Evolutionary conservation across 2,329 filamentous ascomycete species (phyloP), one percentile per base, ranked within the genome.

Genomic region (Metarhizium album): DNA sequence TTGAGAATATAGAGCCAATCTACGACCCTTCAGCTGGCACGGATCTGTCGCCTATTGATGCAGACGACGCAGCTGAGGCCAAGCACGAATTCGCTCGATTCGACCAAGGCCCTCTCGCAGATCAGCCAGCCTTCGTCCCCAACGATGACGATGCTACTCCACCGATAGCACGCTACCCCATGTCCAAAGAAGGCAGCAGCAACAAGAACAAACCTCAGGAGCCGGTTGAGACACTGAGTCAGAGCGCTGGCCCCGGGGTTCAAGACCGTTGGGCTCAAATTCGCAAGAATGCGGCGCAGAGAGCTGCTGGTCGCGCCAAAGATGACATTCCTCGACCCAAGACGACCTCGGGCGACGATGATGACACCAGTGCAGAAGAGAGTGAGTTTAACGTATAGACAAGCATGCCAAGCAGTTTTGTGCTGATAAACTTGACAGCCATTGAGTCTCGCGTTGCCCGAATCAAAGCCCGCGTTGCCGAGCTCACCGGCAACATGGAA

Each of bases 391-490:
- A 5, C 20, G 3, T 48, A n/a, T n/a, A n/a, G 3, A n/a, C 38
- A 8, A n/a, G 5, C 4, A 4, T 40, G 20, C 6, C 16, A 4
- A 8, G 22, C 6, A 23, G 29, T 35, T 16, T 5, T 4, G 35
- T 46, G 29, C 64, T 67, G 45, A 68, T 54, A 2, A 47, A 42
- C 42, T 13, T 23, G 49, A n/a, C 58, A 94, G 89, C 90, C 35
- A 97, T 97, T 62, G 93, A 98, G 69, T 90, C 90, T 46, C 87
- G 93, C 58, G 93, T 97, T 53, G 93, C 93, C 46, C 87, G 93
- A 56, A 98, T 98, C 78, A 97, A 96, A 72, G 93, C 93, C 53
- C 85, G 93, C 55, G 93, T 98, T 52, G 93, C 93, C 48, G 90
- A 96, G 67, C 72, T 98, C 60, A 98, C 93, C 2, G 86, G 86